Percentiles rank a stretch among this genome's conserved stretches.
These are phyloP conservation scores for Micromonas commoda DNA, from an alignment of 139 green algal genomes.

Conservation along the genomic window DNA sequence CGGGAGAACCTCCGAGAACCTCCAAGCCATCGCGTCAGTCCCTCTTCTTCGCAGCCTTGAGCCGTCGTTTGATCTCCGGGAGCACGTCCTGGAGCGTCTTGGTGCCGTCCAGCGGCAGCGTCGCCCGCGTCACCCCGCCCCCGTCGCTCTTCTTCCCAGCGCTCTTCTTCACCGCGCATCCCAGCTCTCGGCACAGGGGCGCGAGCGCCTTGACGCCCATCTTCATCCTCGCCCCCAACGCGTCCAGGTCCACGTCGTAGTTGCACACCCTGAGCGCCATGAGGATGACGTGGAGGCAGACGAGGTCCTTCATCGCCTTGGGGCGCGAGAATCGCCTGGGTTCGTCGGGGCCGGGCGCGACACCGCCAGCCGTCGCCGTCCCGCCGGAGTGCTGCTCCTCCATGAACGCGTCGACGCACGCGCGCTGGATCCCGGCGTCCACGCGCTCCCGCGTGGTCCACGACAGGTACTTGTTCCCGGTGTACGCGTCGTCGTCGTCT, in stretches of 20 bases:
- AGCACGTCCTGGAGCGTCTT: neutral
- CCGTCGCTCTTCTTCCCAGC: neutral
- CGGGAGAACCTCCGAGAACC: too few species aligned
- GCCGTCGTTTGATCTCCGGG: neutral
- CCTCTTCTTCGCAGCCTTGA: neutral
- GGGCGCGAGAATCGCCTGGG: neutral
- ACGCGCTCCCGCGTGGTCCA: neutral
- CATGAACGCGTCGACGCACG: neutral
- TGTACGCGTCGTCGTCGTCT: neutral
- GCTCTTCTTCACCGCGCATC: neutral
- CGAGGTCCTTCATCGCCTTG: neutral
- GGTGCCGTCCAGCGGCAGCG: neutral
- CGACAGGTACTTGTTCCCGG: neutral
- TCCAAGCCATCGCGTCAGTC: too few species aligned
- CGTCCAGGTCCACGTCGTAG: neutral
- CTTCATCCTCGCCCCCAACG: neutral
- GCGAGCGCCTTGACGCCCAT: neutral
- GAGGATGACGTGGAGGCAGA: slow-evolving; percentile 4
- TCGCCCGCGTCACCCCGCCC: neutral
- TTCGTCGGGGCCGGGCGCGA: neutral
- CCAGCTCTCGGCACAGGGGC: neutral
- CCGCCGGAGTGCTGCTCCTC: neutral
- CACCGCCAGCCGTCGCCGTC: too few species aligned
- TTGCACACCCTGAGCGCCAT: slow-evolving; percentile 11
- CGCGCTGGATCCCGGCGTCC: neutral